Evolutionary conservation across 2,329 filamentous ascomycete genomes (phyloP).

Genomic region (Penicillium oxalicum): DNA sequence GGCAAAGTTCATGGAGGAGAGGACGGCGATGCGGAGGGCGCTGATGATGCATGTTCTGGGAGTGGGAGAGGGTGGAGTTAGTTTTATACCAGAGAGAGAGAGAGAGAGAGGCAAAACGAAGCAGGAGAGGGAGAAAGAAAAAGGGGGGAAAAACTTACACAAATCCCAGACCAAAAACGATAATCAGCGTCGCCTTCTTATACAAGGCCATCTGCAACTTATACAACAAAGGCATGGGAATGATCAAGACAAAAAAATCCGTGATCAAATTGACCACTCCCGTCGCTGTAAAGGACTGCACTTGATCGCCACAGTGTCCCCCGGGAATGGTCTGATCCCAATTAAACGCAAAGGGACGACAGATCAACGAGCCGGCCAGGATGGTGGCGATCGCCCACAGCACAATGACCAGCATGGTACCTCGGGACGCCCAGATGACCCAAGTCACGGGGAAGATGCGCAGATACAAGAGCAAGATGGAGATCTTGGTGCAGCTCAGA

Average conservation of each 20-base stretch:
- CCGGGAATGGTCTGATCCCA: conserved; percentile 22
- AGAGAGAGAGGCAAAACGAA: no score
- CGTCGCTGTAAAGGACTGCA: conserved; percentile 17
- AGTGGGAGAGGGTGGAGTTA: background rate
- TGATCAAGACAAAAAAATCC: conserved; percentile 19
- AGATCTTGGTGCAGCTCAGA: conserved; percentile 20
- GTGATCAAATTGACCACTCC: conserved; percentile 22
- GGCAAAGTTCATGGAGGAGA: conserved; percentile 30
- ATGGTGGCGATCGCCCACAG: conserved; percentile 27
- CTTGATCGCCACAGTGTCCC: conserved; percentile 18
- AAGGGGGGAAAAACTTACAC: conserved; percentile 13
- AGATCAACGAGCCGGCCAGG: conserved; percentile 16
- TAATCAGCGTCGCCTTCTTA: conserved; percentile 20
- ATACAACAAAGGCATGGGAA: conserved; percentile 19
- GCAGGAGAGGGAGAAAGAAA: no score
- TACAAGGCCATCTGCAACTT: conserved; percentile 19
- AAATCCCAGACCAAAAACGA: conserved; percentile 18
- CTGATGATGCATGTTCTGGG: conserved; percentile 33
- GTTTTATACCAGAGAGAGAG: background rate
- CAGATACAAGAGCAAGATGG: conserved; percentile 18
- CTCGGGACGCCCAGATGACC: conserved; percentile 9
- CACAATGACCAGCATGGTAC: conserved; percentile 15
- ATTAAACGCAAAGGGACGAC: conserved; percentile 21
- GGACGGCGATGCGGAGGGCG: conserved; percentile 30
- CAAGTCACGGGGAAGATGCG: conserved; percentile 19